A percentile compares a stretch with the other conserved stretches of the same genome.
Conservation (phyloP, 106 monocot species). For the Cymbidium sinense region DNA sequence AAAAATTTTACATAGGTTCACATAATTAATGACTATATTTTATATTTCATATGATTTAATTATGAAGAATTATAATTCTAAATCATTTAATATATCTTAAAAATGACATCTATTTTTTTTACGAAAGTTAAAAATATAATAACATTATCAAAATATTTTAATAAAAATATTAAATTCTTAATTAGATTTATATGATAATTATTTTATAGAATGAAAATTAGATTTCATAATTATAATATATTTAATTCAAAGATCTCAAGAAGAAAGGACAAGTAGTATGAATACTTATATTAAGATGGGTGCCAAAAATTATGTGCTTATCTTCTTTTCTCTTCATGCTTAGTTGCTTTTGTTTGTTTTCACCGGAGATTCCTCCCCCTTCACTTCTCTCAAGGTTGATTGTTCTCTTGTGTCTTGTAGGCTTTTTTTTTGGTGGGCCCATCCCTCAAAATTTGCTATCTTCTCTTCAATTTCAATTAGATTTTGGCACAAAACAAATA, state of each 20-base stretch:
- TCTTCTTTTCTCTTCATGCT: not conserved
- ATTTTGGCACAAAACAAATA: too few relatives aligned
- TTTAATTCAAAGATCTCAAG: not conserved
- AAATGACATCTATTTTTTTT: too few relatives aligned
- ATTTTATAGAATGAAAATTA: not conserved
- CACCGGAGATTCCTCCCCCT: not conserved
- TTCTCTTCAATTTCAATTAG: too few relatives aligned
- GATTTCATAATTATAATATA: not conserved
- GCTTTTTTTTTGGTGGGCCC: not conserved
- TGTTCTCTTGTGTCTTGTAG: slow-evolving; percentile 6
- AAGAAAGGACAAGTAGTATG: not conserved
- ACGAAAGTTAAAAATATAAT: too few relatives aligned
- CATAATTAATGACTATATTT: too few relatives aligned
- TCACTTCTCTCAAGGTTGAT: slow-evolving; percentile 5
- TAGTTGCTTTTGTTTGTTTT: slow-evolving; percentile 6
- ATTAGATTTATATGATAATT: too few relatives aligned
- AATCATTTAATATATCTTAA: too few relatives aligned
- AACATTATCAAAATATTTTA: not conserved
- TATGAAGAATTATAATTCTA: too few relatives aligned
- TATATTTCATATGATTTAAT: too few relatives aligned
- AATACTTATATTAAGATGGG: not conserved
- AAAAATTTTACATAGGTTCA: too few relatives aligned
- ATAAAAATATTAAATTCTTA: too few relatives aligned
- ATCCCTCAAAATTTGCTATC: not conserved
- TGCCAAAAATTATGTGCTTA: not conserved